phyloP scores from a whole-genome alignment of 2,329 filamentous ascomycete species.

The Penicillium olsonii region DNA sequence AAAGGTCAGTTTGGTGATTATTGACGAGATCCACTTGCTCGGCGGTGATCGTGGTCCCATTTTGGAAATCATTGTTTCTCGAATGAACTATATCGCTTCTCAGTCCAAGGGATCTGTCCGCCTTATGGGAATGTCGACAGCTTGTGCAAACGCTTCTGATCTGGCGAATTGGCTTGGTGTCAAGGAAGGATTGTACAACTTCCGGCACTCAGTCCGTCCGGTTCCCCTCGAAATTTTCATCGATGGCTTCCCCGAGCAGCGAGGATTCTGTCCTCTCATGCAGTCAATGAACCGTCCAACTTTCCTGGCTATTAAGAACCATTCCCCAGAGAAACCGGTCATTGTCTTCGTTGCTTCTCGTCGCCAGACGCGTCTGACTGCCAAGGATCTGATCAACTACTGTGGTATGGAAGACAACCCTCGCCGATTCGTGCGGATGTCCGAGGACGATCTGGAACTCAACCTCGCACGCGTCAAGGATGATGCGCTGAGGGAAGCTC shows the following conservation, averaged over 20 bases:
- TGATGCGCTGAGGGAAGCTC: constrained; percentile 85
- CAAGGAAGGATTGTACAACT: constrained; percentile 94
- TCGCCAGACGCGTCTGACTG: constrained; percentile 89
- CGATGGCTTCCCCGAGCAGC: constrained; percentile 91
- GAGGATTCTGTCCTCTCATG: constrained; percentile 96
- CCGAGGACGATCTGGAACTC: constrained; percentile 86
- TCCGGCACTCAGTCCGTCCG: constrained; percentile 92
- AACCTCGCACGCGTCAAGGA: constrained; percentile 92
- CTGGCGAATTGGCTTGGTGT: constrained; percentile 96
- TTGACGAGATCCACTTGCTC: constrained; percentile 97
- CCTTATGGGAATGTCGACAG: constrained; percentile 97
- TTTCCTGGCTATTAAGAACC: constrained; percentile 92
- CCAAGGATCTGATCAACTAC: constrained; percentile 93
- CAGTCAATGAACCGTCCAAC: constrained; percentile 98
- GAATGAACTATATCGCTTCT: constrained; percentile 98
- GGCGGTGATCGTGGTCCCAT: constrained; percentile 96
- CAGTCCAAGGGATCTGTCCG: constrained; percentile 88
- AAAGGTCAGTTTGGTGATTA: constrained; percentile 93
- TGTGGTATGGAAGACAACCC: constrained; percentile 99
- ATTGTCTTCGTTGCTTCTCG: constrained; percentile 98
- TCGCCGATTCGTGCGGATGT: constrained; percentile 87
- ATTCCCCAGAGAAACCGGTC: constrained; percentile 93
- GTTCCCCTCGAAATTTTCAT: constrained; percentile 96
- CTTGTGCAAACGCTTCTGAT: constrained; percentile 92
- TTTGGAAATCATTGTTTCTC: constrained; percentile 88